A percentile compares a stretch with the other conserved stretches of the same genome.
Evolutionary conservation across 805 yeast species (phyloP).

Genomic region (Wickerhamomyces queroliae): DNA sequence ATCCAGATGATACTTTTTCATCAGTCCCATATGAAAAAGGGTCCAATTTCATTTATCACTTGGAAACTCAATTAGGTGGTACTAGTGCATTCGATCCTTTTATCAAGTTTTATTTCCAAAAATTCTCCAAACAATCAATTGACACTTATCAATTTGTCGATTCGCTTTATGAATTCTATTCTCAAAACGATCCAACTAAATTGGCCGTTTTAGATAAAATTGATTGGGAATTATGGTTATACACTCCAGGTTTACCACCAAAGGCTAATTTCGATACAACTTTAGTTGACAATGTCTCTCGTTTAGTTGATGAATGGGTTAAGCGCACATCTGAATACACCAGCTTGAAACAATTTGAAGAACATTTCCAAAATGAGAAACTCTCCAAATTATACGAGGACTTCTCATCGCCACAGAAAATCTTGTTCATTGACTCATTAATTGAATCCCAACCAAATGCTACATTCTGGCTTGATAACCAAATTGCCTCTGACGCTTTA

Average conservation of each 20-base stretch:
- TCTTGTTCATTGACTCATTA: constrained; percentile 71
- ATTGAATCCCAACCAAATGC: constrained; percentile 42
- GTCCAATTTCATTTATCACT: constrained; percentile 65
- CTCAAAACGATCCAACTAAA: constrained; percentile 31
- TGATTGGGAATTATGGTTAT: constrained; percentile 86
- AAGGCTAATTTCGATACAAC: constrained; percentile 76
- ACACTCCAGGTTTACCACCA: constrained; percentile 83
- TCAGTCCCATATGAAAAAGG: constrained; percentile 92
- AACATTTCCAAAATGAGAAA: constrained; percentile 17
- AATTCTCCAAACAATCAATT: constrained; percentile 62
- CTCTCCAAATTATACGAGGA: constrained; percentile 32
- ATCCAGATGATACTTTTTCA: constrained; percentile 88
- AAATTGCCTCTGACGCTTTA: constrained; percentile 29
- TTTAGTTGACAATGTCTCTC: constrained; percentile 66
- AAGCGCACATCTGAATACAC: constrained; percentile 10
- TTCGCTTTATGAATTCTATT: constrained; percentile 63
- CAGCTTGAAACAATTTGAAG: constrained; percentile 10
- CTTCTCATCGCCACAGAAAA: constrained; percentile 72
- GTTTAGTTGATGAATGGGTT: constrained; percentile 62
- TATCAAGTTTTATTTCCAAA: constrained; percentile 69
- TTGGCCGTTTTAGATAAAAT: constrained; percentile 52
- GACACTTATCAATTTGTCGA: constrained; percentile 82
- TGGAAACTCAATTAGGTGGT: constrained; percentile 70
- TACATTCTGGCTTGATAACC: constrained; percentile 27
- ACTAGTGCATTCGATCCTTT: constrained; percentile 65